Evolutionary conservation across 805 yeast species (phyloP).

Genomic region (Pichia nakasei): DNA sequence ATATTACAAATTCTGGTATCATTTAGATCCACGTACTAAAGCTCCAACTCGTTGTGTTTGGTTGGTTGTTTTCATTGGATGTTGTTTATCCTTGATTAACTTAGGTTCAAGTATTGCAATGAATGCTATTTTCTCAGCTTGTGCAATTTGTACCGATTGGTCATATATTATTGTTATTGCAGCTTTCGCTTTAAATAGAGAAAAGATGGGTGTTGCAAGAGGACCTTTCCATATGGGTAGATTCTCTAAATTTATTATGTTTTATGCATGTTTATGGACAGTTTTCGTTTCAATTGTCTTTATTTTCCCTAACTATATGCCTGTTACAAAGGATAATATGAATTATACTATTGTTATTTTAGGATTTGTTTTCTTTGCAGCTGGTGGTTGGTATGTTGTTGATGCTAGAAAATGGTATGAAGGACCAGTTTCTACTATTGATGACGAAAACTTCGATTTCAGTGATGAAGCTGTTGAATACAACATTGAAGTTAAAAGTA

Average conservation of each 20-base stretch:
- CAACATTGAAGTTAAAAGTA: constrained; percentile 2
- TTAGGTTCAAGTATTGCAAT: constrained; percentile 37
- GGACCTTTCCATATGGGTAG: constrained; percentile 43
- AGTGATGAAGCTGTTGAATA: constrained; percentile 9
- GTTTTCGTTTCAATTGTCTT: constrained; percentile 37
- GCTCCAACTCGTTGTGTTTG: constrained; percentile 40
- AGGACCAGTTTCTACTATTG: constrained; percentile 46
- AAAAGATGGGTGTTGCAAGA: constrained; percentile 35
- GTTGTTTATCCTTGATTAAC: constrained; percentile 37
- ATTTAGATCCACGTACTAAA: constrained; percentile 32
- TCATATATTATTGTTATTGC: constrained; percentile 40
- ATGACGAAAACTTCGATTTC: constrained; percentile 20
- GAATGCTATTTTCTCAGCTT: constrained; percentile 46
- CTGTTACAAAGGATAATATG: constrained; percentile 38
- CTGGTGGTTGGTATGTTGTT: constrained; percentile 36
- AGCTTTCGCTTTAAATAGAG: constrained; percentile 35
- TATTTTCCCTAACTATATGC: constrained; percentile 43
- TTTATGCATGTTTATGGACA: constrained; percentile 37
- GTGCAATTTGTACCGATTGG: constrained; percentile 42
- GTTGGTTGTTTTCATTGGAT: constrained; percentile 31
- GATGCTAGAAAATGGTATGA: constrained; percentile 48
- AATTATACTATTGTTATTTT: constrained; percentile 46
- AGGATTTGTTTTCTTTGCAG: constrained; percentile 30
- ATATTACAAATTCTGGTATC: constrained; percentile 33
- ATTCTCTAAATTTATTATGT: constrained; percentile 33